phyloP scores from a whole-genome alignment of 2,329 filamentous ascomycete species.

The Tolypocladium cylindrosporum region DNA sequence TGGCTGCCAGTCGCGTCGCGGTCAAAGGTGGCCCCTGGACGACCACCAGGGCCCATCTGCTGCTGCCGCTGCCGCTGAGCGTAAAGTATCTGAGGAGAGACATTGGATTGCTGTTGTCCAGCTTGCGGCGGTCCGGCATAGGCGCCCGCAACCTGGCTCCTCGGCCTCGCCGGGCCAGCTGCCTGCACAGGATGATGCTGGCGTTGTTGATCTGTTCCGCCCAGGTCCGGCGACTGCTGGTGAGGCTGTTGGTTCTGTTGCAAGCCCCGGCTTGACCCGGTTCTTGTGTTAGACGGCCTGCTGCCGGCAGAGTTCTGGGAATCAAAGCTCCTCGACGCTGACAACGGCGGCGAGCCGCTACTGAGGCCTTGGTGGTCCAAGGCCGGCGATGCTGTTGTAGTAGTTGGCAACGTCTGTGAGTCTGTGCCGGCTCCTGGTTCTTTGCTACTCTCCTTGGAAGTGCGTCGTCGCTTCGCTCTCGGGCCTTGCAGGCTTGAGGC shows the following conservation, averaged over 20 bases:
- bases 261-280: slow-evolving; percentile 3
- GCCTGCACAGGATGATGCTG: not conserved
- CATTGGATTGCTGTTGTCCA: not conserved
- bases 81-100: slow-evolving; percentile 6
- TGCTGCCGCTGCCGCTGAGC: slow-evolving; percentile 6
- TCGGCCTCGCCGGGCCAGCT: not conserved
- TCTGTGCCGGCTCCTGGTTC: slow-evolving; percentile 2
- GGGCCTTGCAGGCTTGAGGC: slow-evolving; percentile 4
- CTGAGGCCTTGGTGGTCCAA: slow-evolving; percentile 2
- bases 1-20: slow-evolving; percentile 2
- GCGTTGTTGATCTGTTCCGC: slow-evolving; percentile 1
- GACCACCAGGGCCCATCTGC: slow-evolving; percentile 6
- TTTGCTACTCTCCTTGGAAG: slow-evolving; percentile 12
- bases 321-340: slow-evolving; percentile 7
- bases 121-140: slow-evolving; percentile 2
- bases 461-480: slow-evolving; percentile 15
- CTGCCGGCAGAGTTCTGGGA: slow-evolving; percentile 5
- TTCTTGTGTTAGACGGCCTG: not conserved
- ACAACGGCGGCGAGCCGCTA: slow-evolving; percentile 4
- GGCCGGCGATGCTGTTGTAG: slow-evolving; percentile 6
- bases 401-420: slow-evolving; percentile 5
- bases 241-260: slow-evolving; percentile 6
- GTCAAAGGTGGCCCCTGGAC: slow-evolving; percentile 4
- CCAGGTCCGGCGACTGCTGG: slow-evolving; percentile 4
- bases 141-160: slow-evolving; percentile 3